Percentiles rank a stretch among this genome's conserved stretches.
Evolutionary conservation across 2,329 filamentous ascomycete genomes (phyloP).

Genomic region (Orbilia oligospora): DNA sequence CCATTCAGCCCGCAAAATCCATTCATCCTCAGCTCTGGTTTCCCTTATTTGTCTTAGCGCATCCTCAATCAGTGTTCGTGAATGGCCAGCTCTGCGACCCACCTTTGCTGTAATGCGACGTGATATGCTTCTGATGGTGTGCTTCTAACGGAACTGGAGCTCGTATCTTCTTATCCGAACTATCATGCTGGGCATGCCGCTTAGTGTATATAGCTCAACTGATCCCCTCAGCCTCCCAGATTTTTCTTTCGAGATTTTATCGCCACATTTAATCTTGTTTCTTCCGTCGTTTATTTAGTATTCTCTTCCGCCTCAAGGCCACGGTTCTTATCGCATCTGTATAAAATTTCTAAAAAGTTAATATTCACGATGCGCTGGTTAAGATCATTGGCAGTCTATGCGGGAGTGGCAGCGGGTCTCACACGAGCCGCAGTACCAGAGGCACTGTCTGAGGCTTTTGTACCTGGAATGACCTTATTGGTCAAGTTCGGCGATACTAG

Average conservation of each 20-base stretch:
- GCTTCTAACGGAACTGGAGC: slow-evolving; percentile 29
- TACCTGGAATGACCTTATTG: slow-evolving; percentile 43
- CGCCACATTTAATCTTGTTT: slow-evolving; percentile 36
- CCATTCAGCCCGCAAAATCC: slow-evolving; percentile 44
- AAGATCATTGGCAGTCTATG: slow-evolving; percentile 44
- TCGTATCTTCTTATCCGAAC: slow-evolving; percentile 54
- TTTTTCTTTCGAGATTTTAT: slow-evolving; percentile 36
- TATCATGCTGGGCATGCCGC: slow-evolving; percentile 27
- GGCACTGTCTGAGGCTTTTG: slow-evolving; percentile 50
- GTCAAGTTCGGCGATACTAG: slow-evolving; percentile 47
- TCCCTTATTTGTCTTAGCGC: slow-evolving; percentile 39
- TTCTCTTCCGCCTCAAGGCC: slow-evolving; percentile 33
- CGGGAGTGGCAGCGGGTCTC: slow-evolving; percentile 39
- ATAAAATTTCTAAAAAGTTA: background rate
- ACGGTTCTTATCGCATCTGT: slow-evolving; percentile 49
- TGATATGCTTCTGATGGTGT: slow-evolving; percentile 56
- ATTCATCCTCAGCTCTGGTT: slow-evolving; percentile 16
- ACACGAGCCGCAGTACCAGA: slow-evolving; percentile 46
- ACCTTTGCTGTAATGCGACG: slow-evolving; percentile 53
- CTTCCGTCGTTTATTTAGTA: slow-evolving; percentile 25
- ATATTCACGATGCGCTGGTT: slow-evolving; percentile 54
- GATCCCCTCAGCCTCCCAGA: slow-evolving; percentile 41
- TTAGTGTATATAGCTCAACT: slow-evolving; percentile 31
- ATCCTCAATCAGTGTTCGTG: slow-evolving; percentile 25
- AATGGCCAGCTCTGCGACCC: slow-evolving; percentile 53